Percentiles rank a stretch among this genome's conserved stretches.
phyloP scores from a whole-genome alignment of 2,329 filamentous ascomycete species.

The Huntiella savannae region DNA sequence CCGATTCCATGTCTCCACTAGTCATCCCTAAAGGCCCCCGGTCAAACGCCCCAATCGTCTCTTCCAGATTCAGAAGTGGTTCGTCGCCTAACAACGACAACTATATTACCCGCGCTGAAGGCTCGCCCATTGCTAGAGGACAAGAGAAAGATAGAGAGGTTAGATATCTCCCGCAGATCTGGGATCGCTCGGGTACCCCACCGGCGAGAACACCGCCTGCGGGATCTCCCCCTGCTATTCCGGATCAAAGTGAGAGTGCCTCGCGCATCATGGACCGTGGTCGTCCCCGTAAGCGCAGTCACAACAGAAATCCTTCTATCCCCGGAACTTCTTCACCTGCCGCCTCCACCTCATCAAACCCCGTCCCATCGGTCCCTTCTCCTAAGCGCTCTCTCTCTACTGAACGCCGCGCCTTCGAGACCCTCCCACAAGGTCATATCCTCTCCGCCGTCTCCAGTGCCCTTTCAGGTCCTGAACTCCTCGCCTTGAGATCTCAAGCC shows the following conservation, averaged over 20 bases:
- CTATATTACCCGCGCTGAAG: conserved; percentile 1
- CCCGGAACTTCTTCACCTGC: background rate
- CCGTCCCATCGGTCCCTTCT: conserved; percentile 15
- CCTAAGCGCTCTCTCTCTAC: conserved; percentile 29
- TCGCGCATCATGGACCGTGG: conserved; percentile 44
- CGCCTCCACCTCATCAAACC: conserved; percentile 15
- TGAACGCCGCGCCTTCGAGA: conserved; percentile 39
- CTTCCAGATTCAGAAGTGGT: conserved; percentile 8
- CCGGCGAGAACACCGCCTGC: conserved; percentile 2
- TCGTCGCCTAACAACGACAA: conserved; percentile 6
- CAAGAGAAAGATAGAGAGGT: background rate
- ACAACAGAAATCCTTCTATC: conserved; percentile 22
- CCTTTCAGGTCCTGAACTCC: conserved; percentile 29
- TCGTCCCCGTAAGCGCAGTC: conserved; percentile 35
- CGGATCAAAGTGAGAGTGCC: conserved; percentile 33
- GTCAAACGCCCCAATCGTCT: background rate
- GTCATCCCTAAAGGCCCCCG: conserved; percentile 6
- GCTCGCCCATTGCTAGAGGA: background rate
- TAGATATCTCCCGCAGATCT: background rate
- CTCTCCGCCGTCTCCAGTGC: conserved; percentile 31
- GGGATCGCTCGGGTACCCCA: conserved; percentile 3
- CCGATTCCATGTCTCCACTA: conserved; percentile 2
- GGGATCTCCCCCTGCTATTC: background rate
- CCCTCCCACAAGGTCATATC: conserved; percentile 38
- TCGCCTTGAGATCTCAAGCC: conserved; percentile 38